These are phyloP conservation scores for Acacia concinna DNA, from an alignment of 331 rosid species.

Conservation along the genomic window DNA sequence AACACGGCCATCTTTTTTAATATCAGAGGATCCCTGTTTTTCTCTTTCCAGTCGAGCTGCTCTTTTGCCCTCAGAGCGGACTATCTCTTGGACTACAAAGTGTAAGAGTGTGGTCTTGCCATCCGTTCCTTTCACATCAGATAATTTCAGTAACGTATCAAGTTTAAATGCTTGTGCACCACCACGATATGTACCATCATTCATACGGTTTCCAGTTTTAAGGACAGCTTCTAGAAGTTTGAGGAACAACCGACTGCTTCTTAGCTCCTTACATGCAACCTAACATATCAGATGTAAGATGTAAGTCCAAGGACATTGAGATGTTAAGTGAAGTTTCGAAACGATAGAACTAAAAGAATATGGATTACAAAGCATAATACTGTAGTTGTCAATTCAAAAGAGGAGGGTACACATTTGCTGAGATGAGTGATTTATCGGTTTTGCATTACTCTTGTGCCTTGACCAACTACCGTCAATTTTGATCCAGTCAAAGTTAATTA, in stretches of 20 bases:
- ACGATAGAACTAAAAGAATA: neutral
- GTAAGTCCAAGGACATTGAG: constrained; percentile 1
- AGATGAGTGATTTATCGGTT: neutral
- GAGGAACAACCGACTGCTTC: constrained; percentile 82
- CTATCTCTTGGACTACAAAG: constrained; percentile 91
- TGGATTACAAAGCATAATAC: neutral
- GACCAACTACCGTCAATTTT: neutral
- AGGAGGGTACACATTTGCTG: neutral
- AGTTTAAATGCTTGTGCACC: constrained; percentile 96
- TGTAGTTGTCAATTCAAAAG: neutral
- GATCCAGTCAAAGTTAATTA: neutral
- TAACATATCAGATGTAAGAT: constrained; percentile 40
- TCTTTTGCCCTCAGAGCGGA: constrained; percentile 87
- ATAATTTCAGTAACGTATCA: constrained; percentile 80
- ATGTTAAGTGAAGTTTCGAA: constrained; percentile 4
- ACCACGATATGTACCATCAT: constrained; percentile 95
- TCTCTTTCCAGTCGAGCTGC: constrained; percentile 57
- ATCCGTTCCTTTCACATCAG: constrained; percentile 92
- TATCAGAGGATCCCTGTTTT: constrained; percentile 58
- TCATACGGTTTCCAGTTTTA: constrained; percentile 99
- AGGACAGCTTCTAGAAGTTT: constrained; percentile 99
- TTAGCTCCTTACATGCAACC: constrained; percentile 87
- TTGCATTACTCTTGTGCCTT: neutral
- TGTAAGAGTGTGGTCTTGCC: constrained; percentile 92
- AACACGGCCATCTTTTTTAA: constrained; percentile 64